Conservation (phyloP, 805 yeast species). For the Saccharomycopsis selenospora region DNA sequence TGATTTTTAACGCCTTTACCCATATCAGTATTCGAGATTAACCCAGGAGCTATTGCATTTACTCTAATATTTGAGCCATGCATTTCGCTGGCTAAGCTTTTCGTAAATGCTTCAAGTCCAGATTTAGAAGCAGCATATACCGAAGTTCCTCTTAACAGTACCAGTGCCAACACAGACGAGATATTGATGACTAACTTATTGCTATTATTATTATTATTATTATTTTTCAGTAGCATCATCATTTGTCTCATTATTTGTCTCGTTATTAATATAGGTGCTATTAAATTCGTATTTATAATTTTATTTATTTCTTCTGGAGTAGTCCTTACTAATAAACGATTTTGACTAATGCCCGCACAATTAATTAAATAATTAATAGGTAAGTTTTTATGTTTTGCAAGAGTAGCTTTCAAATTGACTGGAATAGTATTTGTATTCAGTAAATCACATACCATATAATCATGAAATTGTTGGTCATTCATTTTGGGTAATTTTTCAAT, state of each 20-base stretch:
- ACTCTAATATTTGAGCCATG: slow-evolving; percentile 47
- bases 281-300: slow-evolving; percentile 49
- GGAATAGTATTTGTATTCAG: slow-evolving; percentile 20
- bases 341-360: slow-evolving; percentile 57
- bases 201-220: neutral
- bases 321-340: slow-evolving; percentile 41
- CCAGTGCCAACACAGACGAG: slow-evolving; percentile 55
- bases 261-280: slow-evolving; percentile 54
- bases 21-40: slow-evolving; percentile 62
- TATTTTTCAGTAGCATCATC: slow-evolving; percentile 31
- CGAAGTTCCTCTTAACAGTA: slow-evolving; percentile 45
- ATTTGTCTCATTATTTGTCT: slow-evolving; percentile 46
- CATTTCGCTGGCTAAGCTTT: slow-evolving; percentile 53
- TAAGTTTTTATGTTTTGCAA: neutral
- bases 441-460: slow-evolving; percentile 32
- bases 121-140: slow-evolving; percentile 68
- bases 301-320: slow-evolving; percentile 34
- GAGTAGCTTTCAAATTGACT: slow-evolving; percentile 11
- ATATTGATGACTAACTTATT: slow-evolving; percentile 47
- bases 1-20: slow-evolving; percentile 29
- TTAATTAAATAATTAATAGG: slow-evolving; percentile 28
- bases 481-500: slow-evolving; percentile 13
- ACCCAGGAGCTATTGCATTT: slow-evolving; percentile 63
- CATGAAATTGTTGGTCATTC: slow-evolving; percentile 26
- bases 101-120: slow-evolving; percentile 58